Evolutionary conservation across 2,329 filamentous ascomycete genomes (phyloP), one percentile per base, ranked within the genome.

Genomic region (Verticillium isaacii): DNA sequence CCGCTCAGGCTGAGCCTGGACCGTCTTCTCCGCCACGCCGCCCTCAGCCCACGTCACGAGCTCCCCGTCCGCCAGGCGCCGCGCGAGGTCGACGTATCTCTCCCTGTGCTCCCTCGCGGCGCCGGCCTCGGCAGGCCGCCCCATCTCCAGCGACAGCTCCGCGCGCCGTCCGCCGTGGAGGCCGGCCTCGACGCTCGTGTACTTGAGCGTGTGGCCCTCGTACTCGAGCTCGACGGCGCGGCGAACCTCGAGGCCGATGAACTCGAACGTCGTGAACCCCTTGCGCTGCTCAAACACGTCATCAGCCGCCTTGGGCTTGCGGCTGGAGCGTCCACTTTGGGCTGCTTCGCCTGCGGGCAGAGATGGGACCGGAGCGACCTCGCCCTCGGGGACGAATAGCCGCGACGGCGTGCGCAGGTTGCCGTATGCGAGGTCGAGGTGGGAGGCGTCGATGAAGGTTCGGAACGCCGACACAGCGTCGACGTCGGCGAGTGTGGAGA

Each of bases 171-270:
- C 82, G 58, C 79, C 80, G 62, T 81, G 79, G 58, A 77, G 75
- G 0, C 82, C 83, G 5, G 77, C 81, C 63, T 85, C 80, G 64
- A 85, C 76, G 66, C 76, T 80, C 23, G 77, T 82, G 75, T 85
- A 85, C 8, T 74, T 76, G 9, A 87, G 71, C 12, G 69, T 78
- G 71, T 81, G 78, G 54, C 75, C 77, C 7, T 73, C 64, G 69
- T 78, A 81, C 2, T 75, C 69, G 45, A 78, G 71, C 11, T 79
- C 73, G 56, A 80, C 71, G 29, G 74, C 71, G 62, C 81, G 80
- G 56, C 80, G 82, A 45, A 86, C 74, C 66, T 87, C 83, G 1
- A 85, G 74, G 8, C 83, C 82, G 57, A 76, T 74, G 69, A 85
- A 84, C 58, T 52, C 41, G 32, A 59, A 45, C n/a, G 41, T 54